Evolutionary conservation across 2,329 filamentous ascomycete genomes (phyloP), one percentile per base, ranked within the genome.

Genomic region (Pseudocercospora eumusae): DNA sequence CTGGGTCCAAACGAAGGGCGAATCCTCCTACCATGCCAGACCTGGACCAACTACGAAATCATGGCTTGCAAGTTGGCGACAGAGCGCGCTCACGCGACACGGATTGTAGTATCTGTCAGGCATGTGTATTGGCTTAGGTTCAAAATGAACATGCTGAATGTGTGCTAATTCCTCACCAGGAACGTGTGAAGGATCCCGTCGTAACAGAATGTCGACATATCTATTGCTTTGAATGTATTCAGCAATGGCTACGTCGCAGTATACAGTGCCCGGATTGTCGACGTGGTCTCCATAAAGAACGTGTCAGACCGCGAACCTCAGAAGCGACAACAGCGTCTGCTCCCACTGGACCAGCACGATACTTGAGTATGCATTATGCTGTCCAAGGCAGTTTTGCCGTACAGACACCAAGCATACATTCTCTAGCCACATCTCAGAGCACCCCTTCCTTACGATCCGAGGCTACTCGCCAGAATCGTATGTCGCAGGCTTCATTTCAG

Each of bases 141-240:
- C 11, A 23, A 15, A 2, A 23, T n/a, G 47, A 2, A 33, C 1
- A 10, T 27, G 18, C 15, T n/a, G 25, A 4, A 9, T 25, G 21
- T 25, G 13, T 52, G 21, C 47, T 52, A 18, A 52, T n/a, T 20
- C 47, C 21, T 25, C 25, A 2, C 25, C 25, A 61, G 31, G 59
- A 60, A 13, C 36, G 27, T 25, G 50, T 60, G 11, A 47, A 53
- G 25, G 49, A 59, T 45, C 55, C 56, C 7, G 65, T 65, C 11
- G 54, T 64, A 8, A 67, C 65, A 15, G 27, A 47, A 53, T 65
- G 65, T 27, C 53, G 62, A 21, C 65, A 67, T 52, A 53, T 52
- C 2, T 65, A 62, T 42, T 67, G 63, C 54, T 65, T 60, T 42
- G 61, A 63, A 11, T 65, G 63, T 33, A 58, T 64, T 15, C 28